These are phyloP conservation scores for Floccularia luteovirens DNA, from an alignment of 768 basidiomycete genomes.

Conservation along the genomic window DNA sequence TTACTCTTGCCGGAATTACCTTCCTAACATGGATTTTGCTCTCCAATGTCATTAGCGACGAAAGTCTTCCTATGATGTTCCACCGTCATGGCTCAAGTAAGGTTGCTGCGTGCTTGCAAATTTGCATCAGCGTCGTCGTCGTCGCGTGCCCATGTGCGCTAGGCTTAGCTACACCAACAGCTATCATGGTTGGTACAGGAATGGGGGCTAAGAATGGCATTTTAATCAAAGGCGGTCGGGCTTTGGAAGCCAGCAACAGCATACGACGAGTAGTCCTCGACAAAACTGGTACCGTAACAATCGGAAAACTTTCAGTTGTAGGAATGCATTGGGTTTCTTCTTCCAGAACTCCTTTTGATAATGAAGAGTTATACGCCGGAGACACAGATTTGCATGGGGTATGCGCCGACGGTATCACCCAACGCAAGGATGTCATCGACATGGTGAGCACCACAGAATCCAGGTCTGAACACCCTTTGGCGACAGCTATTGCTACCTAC, in stretches of 20 bases:
- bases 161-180: slow-evolving; percentile 93
- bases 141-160: slow-evolving; percentile 98
- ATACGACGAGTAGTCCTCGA: slow-evolving; percentile 84
- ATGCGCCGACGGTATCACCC: slow-evolving; percentile 58
- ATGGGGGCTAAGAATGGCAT: slow-evolving; percentile 97
- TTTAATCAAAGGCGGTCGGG: slow-evolving; percentile 93
- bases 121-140: slow-evolving; percentile 96
- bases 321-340: slow-evolving; percentile 67
- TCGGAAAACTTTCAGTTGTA: slow-evolving; percentile 84
- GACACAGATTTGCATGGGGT: slow-evolving; percentile 33
- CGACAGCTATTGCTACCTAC: slow-evolving; percentile 83
- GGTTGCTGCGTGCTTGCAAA: slow-evolving; percentile 87
- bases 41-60: slow-evolving; percentile 45
- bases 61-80: slow-evolving; percentile 78
- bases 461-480: slow-evolving; percentile 93
- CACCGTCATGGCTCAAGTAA: slow-evolving; percentile 74
- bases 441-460: slow-evolving; percentile 86
- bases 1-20: slow-evolving; percentile 73
- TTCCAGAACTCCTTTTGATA: slow-evolving; percentile 8
- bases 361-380: slow-evolving; percentile 35
- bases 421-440: slow-evolving; percentile 55
- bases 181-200: slow-evolving; percentile 99
- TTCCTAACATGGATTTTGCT: slow-evolving; percentile 81
- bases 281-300: slow-evolving; percentile 96
- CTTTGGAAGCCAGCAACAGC: slow-evolving; percentile 82